phyloP scores from a whole-genome alignment of 2,329 filamentous ascomycete genomes.

The Colletotrichum kahawae region DNA sequence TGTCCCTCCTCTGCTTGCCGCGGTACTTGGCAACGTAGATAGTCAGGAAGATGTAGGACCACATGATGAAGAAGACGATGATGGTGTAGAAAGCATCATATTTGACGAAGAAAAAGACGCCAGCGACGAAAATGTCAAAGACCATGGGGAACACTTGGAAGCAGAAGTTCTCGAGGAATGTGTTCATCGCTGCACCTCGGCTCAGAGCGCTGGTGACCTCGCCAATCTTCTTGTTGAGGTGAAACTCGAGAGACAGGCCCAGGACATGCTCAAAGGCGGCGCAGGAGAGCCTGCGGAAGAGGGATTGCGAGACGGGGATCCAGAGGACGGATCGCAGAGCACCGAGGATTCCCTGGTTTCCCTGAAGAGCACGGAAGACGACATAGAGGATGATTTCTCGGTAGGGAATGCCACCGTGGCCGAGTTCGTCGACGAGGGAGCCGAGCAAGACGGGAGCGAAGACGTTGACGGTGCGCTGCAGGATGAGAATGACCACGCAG shows the following conservation, averaged over 20 bases:
- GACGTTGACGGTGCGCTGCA: conserved; percentile 49
- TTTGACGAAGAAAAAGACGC: conserved; percentile 47
- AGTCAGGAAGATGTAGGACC: conserved; percentile 54
- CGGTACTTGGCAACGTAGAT: conserved; percentile 55
- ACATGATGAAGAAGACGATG: conserved; percentile 53
- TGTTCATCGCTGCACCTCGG: conserved; percentile 53
- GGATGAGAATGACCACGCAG: conserved; percentile 44
- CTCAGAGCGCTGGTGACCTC: conserved; percentile 55
- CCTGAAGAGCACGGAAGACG: conserved; percentile 48
- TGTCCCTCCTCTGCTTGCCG: conserved; percentile 46
- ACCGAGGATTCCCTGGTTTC: conserved; percentile 48
- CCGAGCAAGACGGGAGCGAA: conserved; percentile 48
- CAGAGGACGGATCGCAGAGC: conserved; percentile 48
- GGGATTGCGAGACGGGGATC: conserved; percentile 51
- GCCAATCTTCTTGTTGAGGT: conserved; percentile 55
- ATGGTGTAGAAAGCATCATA: conserved; percentile 55
- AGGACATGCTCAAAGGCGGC: conserved; percentile 54
- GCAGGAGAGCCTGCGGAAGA: conserved; percentile 46
- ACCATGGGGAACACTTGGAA: conserved; percentile 58
- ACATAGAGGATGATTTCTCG: conserved; percentile 48
- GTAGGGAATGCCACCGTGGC: conserved; percentile 45
- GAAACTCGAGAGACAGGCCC: conserved; percentile 53
- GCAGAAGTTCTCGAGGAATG: conserved; percentile 51
- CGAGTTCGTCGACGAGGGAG: conserved; percentile 42
- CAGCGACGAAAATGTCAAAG: conserved; percentile 53